Percentiles rank a stretch among this genome's conserved stretches.
phyloP scores from a whole-genome alignment of 2,329 filamentous ascomycete species.

The Paramyrothecium sp. region DNA sequence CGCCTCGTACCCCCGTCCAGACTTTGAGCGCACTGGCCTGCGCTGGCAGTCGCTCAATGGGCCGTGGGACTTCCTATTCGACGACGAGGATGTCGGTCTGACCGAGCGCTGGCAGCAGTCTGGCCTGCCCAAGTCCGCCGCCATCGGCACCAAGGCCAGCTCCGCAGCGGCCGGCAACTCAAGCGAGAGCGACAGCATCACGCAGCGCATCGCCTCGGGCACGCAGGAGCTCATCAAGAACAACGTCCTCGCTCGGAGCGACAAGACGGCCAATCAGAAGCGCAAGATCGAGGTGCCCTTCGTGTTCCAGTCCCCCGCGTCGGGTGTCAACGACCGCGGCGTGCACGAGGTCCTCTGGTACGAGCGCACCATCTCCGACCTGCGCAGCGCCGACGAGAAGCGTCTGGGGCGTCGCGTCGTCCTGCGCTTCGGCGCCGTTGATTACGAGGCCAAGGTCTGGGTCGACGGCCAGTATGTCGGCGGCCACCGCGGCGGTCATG shows the following conservation, averaged over 20 bases:
- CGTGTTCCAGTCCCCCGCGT: conserved; percentile 63
- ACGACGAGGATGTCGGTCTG: conserved; percentile 60
- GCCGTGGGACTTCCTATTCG: conserved; percentile 63
- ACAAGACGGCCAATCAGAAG: conserved; percentile 36
- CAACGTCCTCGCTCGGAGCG: conserved; percentile 34
- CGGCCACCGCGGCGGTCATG: conserved; percentile 57
- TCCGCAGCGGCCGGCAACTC: conserved; percentile 30
- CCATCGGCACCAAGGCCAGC: conserved; percentile 18
- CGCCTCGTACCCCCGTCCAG: conserved; percentile 57
- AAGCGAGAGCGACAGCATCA: conserved; percentile 28
- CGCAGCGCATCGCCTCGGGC: conserved; percentile 46
- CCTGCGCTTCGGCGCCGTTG: conserved; percentile 59
- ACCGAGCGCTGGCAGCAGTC: conserved; percentile 49
- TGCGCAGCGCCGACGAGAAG: conserved; percentile 42
- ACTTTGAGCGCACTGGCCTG: conserved; percentile 56
- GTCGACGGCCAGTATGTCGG: conserved; percentile 51
- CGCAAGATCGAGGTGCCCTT: conserved; percentile 61
- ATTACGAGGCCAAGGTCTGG: conserved; percentile 60
- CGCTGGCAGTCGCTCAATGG: conserved; percentile 63
- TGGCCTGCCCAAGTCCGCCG: conserved; percentile 44
- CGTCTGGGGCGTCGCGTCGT: conserved; percentile 40
- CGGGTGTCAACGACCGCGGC: conserved; percentile 58
- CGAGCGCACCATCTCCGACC: conserved; percentile 50
- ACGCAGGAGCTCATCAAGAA: conserved; percentile 45
- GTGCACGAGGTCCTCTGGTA: conserved; percentile 70